Conservation (phyloP, 2,329 filamentous ascomycete genomes). For the Rhynchosporium secalis region DNA sequence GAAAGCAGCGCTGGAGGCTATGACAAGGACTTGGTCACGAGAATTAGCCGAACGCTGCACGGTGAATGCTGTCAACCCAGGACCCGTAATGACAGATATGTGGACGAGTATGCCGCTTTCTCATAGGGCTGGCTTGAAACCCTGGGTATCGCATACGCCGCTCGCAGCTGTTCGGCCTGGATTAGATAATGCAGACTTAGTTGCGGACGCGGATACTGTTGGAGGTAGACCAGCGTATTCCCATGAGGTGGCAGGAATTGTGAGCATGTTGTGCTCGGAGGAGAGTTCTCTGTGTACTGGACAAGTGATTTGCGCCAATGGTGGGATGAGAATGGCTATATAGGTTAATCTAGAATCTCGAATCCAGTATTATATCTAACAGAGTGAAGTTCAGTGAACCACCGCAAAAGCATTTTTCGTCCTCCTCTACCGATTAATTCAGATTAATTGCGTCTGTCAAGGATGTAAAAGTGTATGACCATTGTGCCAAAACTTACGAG, state of each 20-base stretch:
- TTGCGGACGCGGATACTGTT: neutral
- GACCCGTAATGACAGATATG: neutral
- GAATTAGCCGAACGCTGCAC: slow-evolving; percentile 59
- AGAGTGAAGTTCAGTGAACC: no score
- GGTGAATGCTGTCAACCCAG: slow-evolving; percentile 48
- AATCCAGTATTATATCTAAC: no score
- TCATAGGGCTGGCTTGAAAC: neutral
- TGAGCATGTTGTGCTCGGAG: neutral
- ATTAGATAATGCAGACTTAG: neutral
- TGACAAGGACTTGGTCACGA: slow-evolving; percentile 48
- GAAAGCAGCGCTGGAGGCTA: slow-evolving; percentile 63
- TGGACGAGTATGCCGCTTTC: neutral
- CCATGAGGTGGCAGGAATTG: neutral
- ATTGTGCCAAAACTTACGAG: no score
- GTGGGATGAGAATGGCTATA: no score
- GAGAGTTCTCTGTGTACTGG: neutral
- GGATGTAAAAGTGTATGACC: no score
- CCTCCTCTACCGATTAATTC: no score
- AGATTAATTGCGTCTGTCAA: no score
- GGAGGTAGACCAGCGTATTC: neutral
- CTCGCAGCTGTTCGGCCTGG: neutral
- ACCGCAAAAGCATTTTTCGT: no score
- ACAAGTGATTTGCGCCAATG: no score
- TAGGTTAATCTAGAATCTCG: no score
- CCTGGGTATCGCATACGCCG: neutral